These are phyloP conservation scores for Clarireedia paspali DNA, from an alignment of 2,329 filamentous ascomycete genomes.

Conservation along the genomic window DNA sequence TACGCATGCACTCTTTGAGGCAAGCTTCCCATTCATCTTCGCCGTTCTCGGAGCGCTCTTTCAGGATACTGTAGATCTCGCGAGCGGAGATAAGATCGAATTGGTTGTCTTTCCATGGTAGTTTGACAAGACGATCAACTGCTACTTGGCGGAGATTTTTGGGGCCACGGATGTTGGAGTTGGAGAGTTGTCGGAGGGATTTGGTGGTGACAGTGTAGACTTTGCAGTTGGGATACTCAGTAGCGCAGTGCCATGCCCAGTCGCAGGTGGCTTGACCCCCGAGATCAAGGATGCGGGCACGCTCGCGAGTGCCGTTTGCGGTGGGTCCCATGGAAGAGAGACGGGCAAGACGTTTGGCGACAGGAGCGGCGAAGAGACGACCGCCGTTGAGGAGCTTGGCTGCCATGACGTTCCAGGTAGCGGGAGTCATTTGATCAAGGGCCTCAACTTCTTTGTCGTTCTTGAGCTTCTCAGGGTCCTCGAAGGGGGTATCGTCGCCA, in stretches of 20 bases:
- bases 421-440: constrained; percentile 58
- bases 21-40: constrained; percentile 85
- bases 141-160: constrained; percentile 79
- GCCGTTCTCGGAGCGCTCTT: constrained; percentile 58
- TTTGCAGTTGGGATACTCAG: constrained; percentile 76
- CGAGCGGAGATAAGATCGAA: constrained; percentile 91
- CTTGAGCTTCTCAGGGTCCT: constrained; percentile 55
- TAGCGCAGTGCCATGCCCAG: constrained; percentile 92
- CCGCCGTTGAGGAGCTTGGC: constrained; percentile 56
- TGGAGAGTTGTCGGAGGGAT: constrained; percentile 59
- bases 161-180: constrained; percentile 72
- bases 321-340: constrained; percentile 42
- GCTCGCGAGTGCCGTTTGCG: constrained; percentile 40
- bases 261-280: constrained; percentile 79
- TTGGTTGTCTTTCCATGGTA: constrained; percentile 78
- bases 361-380: constrained; percentile 55
- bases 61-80: constrained; percentile 77
- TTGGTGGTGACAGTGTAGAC: constrained; percentile 83
- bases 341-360: constrained; percentile 53
- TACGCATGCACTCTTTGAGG: constrained; percentile 77
- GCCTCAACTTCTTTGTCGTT: constrained; percentile 76
- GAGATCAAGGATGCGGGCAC: constrained; percentile 72
- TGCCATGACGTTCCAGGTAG: constrained; percentile 55
- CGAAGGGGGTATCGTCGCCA: constrained; percentile 56
- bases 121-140: constrained; percentile 66